Conservation (phyloP, 805 yeast species). For the Candida qinlingensis region DNA sequence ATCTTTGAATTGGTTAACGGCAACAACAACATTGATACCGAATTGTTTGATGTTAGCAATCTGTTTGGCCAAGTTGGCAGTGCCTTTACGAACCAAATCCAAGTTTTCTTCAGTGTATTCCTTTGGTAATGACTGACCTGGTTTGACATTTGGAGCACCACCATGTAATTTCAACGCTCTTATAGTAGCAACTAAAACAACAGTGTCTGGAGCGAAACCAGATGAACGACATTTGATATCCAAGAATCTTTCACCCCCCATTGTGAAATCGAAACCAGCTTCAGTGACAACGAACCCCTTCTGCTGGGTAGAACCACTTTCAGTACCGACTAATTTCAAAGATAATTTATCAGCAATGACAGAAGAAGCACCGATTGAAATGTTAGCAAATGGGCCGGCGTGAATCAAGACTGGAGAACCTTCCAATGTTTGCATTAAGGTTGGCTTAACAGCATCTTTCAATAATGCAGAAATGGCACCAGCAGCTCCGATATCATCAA, state of each 20-base stretch:
- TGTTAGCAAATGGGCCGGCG: slow-evolving; percentile 87
- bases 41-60: slow-evolving; percentile 65
- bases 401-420: slow-evolving; percentile 86
- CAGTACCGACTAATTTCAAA: slow-evolving; percentile 68
- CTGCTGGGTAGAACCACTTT: slow-evolving; percentile 40
- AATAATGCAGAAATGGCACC: slow-evolving; percentile 81
- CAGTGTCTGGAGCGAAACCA: slow-evolving; percentile 73
- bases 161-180: slow-evolving; percentile 84
- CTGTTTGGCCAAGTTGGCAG: slow-evolving; percentile 73
- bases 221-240: slow-evolving; percentile 79
- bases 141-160: slow-evolving; percentile 85
- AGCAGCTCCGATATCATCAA: slow-evolving; percentile 81
- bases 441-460: slow-evolving; percentile 80
- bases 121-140: slow-evolving; percentile 73
- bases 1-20: slow-evolving; percentile 72
- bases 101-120: slow-evolving; percentile 69
- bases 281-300: slow-evolving; percentile 79
- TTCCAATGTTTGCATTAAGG: slow-evolving; percentile 82
- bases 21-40: slow-evolving; percentile 78
- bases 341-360: slow-evolving; percentile 79
- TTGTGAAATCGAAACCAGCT: slow-evolving; percentile 86
- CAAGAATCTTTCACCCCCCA: slow-evolving; percentile 87
- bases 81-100: slow-evolving; percentile 63
- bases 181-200: slow-evolving; percentile 78
- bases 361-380: slow-evolving; percentile 82